Percentiles rank a stretch among this genome's conserved stretches.
Evolutionary conservation across 2,329 filamentous ascomycete species (phyloP).

Genomic region (Penicillium sp.): DNA sequence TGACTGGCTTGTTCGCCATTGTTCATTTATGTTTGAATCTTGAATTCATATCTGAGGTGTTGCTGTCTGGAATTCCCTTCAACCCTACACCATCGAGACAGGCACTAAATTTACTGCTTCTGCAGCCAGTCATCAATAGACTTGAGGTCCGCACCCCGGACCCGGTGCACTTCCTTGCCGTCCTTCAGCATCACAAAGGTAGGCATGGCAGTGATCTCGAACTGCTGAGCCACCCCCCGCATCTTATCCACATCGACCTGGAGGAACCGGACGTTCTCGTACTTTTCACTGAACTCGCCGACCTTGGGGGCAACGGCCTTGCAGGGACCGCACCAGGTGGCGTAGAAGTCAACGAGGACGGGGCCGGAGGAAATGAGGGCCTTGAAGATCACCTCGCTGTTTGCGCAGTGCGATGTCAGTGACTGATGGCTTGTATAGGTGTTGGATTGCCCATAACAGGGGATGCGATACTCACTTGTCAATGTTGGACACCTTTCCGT

Average conservation of each 20-base stretch:
- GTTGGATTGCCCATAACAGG: too few relatives aligned
- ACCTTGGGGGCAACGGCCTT: slow-evolving; percentile 61
- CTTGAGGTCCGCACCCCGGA: slow-evolving; percentile 38
- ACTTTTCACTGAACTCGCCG: slow-evolving; percentile 57
- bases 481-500: slow-evolving; percentile 46
- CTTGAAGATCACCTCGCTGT: slow-evolving; percentile 66
- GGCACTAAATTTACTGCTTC: neutral
- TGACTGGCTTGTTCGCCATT: neutral
- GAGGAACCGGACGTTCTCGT: slow-evolving; percentile 58
- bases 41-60: neutral
- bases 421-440: neutral
- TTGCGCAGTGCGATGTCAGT: slow-evolving; percentile 36
- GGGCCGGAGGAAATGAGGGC: slow-evolving; percentile 58
- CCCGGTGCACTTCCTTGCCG: slow-evolving; percentile 39
- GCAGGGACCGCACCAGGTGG: slow-evolving; percentile 64
- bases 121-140: slow-evolving; percentile 30
- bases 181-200: slow-evolving; percentile 51
- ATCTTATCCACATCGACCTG: slow-evolving; percentile 63
- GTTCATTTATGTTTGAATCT: neutral
- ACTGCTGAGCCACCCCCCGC: slow-evolving; percentile 56
- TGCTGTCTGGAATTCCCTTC: neutral
- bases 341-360: slow-evolving; percentile 60
- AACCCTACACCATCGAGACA: too few relatives aligned
- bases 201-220: slow-evolving; percentile 57
- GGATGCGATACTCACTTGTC: slow-evolving; percentile 40